Evolutionary conservation across 2,329 filamentous ascomycete genomes (phyloP).

Genomic region (Paecilomyces sp.): DNA sequence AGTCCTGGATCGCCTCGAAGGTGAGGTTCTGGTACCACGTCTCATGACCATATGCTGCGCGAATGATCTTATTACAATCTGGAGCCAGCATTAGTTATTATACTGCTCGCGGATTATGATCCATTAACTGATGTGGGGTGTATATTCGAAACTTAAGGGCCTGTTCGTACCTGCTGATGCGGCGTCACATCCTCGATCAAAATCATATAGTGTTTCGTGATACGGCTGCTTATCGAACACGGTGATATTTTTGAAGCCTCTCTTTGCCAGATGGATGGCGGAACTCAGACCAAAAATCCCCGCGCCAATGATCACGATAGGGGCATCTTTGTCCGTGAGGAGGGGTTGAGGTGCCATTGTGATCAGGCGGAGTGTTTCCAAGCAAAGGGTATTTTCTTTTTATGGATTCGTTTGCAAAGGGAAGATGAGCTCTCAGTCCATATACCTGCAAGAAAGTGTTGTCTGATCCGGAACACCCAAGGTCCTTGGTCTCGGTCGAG

Average conservation of each 20-base stretch:
- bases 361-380: not conserved
- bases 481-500: not conserved
- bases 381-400: not conserved
- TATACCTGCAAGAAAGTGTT: not conserved
- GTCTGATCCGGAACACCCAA: not conserved
- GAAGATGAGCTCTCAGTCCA: not conserved
- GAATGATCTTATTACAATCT: conserved; percentile 42
- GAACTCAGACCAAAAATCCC: conserved; percentile 22
- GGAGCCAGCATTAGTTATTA: not conserved
- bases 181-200: conserved; percentile 34
- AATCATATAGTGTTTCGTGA: conserved; percentile 34
- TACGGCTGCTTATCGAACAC: conserved; percentile 44
- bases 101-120: not conserved
- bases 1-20: conserved; percentile 34
- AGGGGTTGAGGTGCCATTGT: not conserved
- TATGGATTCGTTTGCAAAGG: not conserved
- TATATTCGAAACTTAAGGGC: no score
- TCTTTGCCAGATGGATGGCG: conserved; percentile 36
- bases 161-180: conserved; percentile 33
- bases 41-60: conserved; percentile 36
- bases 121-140: not conserved
- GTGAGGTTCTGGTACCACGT: conserved; percentile 42
- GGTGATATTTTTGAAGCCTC: conserved; percentile 42
- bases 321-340: conserved; percentile 10
- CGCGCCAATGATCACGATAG: conserved; percentile 20